phyloP scores from a whole-genome alignment of 345 rosid species.

The Populus deltoides region DNA sequence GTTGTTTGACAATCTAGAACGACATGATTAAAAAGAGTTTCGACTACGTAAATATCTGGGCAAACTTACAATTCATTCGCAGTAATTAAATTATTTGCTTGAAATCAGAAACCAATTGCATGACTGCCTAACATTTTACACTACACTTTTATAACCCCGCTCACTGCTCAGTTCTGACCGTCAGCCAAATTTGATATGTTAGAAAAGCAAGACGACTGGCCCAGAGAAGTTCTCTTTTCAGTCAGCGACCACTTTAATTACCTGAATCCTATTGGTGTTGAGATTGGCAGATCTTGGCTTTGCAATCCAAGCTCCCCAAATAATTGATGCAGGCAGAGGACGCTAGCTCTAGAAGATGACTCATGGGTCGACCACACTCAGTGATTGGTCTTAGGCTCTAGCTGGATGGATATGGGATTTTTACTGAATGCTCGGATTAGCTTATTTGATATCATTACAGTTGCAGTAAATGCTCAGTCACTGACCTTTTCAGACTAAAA shows the following conservation, averaged over 20 bases:
- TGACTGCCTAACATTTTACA: neutral
- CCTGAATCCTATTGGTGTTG: neutral
- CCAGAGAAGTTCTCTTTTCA: neutral
- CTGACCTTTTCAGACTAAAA: too few relatives aligned
- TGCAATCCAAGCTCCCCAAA: neutral
- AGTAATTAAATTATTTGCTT: neutral
- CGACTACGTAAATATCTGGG: neutral
- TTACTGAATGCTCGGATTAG: too few relatives aligned
- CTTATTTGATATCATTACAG: too few relatives aligned
- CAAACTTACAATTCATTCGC: neutral
- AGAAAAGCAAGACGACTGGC: neutral
- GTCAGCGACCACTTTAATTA: neutral
- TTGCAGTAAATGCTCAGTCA: too few relatives aligned
- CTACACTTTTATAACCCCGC: neutral
- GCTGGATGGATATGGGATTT: neutral
- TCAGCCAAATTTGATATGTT: neutral
- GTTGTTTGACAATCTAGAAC: neutral
- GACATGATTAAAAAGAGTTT: neutral
- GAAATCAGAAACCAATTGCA: neutral
- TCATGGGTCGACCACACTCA: neutral
- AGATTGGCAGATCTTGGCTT: neutral
- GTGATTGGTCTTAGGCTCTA: neutral
- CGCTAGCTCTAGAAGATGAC: constrained; percentile 11
- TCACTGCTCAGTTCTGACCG: neutral
- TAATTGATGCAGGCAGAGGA: neutral